Evolutionary conservation across 2,329 filamentous ascomycete genomes (phyloP).

Genomic region (Ilyonectria sp.): DNA sequence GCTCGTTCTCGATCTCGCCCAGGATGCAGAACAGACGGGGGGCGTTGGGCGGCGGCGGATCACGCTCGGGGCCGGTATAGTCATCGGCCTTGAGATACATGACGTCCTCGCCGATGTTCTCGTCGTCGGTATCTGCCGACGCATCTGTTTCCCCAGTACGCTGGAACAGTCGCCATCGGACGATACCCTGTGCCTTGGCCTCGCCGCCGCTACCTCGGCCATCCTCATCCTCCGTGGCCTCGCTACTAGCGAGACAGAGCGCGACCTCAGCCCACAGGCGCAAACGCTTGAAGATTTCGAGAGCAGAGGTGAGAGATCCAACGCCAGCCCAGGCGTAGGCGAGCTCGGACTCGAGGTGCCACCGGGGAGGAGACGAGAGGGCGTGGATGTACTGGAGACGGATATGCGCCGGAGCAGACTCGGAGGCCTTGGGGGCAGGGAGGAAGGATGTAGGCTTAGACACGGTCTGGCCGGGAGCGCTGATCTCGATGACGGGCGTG

Average conservation of each 20-base stretch:
- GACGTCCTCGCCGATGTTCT: constrained; percentile 66
- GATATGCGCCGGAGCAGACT: constrained; percentile 83
- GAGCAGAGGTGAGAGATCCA: constrained; percentile 88
- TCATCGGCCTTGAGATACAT: constrained; percentile 68
- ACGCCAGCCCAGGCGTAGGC: constrained; percentile 93
- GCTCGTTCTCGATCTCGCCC: constrained; percentile 86
- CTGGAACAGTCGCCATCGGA: constrained; percentile 85
- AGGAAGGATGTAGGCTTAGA: constrained; percentile 82
- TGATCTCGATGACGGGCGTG: constrained; percentile 64
- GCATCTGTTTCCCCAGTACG: constrained; percentile 61
- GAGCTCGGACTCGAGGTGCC: constrained; percentile 95
- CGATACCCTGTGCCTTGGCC: constrained; percentile 83
- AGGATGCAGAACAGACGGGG: constrained; percentile 93
- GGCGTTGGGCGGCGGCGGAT: constrained; percentile 84
- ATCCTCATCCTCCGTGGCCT: constrained; percentile 70
- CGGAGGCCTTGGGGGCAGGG: constrained; percentile 79
- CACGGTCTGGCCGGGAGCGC: constrained; percentile 52
- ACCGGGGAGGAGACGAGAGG: constrained; percentile 86
- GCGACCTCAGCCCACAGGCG: constrained; percentile 97
- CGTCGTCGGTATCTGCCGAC: constrained; percentile 62
- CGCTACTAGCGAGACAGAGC: constrained; percentile 82
- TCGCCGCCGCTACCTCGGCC: constrained; percentile 74
- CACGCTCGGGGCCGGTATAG: constrained; percentile 73
- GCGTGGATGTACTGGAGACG: constrained; percentile 88
- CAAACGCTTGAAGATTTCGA: constrained; percentile 95